phyloP scores from a whole-genome alignment of 2,329 filamentous ascomycete genomes.

The Botrytis cinerea region DNA sequence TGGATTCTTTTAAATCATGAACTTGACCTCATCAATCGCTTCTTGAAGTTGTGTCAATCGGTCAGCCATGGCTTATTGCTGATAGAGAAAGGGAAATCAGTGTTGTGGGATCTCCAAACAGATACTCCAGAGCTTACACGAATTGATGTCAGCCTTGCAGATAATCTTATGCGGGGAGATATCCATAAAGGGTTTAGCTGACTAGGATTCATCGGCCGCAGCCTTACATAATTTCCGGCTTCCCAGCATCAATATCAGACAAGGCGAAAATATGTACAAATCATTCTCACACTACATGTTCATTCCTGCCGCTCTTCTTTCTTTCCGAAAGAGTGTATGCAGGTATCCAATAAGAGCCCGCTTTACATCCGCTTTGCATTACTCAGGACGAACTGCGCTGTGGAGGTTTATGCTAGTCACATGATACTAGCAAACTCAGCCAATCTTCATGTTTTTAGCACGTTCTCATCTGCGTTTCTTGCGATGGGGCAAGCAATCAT shows the following conservation, averaged over 20 bases:
- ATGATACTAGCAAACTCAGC: constrained; percentile 24
- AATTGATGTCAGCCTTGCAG: constrained; percentile 16
- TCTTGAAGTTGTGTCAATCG: constrained; percentile 82
- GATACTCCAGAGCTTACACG: constrained; percentile 5
- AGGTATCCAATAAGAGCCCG: constrained; percentile 2
- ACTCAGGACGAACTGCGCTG: not conserved
- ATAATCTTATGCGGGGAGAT: not conserved
- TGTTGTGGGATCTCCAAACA: constrained; percentile 13
- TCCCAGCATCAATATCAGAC: constrained; percentile 7
- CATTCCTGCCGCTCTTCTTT: not conserved
- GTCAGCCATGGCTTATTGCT: constrained; percentile 60
- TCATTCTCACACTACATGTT: not conserved
- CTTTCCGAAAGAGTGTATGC: constrained; percentile 10
- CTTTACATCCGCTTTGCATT: constrained; percentile 8
- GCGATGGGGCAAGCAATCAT: constrained; percentile 30
- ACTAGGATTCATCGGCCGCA: not conserved
- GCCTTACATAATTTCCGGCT: constrained; percentile 17
- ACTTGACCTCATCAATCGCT: constrained; percentile 73
- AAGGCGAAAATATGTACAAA: not conserved
- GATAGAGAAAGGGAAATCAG: not conserved
- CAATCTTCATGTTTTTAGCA: constrained; percentile 32
- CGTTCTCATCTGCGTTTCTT: constrained; percentile 29
- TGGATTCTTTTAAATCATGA: constrained; percentile 4
- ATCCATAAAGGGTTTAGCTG: not conserved
- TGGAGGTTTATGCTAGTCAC: constrained; percentile 14